Percentiles rank a stretch among this genome's conserved stretches.
Evolutionary conservation across 805 yeast genomes (phyloP).

Genomic region (Cyberlindnera samutprakarnensis): DNA sequence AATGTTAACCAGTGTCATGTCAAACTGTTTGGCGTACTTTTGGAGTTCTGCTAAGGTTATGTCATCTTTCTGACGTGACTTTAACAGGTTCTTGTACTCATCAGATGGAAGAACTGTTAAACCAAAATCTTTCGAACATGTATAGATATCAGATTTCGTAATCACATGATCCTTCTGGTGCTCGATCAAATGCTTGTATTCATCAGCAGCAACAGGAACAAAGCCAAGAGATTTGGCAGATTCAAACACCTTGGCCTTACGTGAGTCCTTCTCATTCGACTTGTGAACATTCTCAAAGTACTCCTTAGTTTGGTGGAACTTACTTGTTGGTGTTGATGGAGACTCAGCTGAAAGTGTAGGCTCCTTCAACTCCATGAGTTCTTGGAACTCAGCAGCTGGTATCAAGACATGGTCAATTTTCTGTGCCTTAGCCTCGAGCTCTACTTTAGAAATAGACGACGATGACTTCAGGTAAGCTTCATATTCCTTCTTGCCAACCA

Average conservation of each 20-base stretch:
- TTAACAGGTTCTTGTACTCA: constrained; percentile 32
- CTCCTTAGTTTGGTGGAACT: constrained; percentile 27
- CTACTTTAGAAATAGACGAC: constrained; percentile 21
- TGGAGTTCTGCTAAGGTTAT: constrained; percentile 25
- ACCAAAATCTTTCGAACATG: constrained; percentile 33
- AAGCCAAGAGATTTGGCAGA: constrained; percentile 27
- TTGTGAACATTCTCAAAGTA: constrained; percentile 26
- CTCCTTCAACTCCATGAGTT: not conserved
- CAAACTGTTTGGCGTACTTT: constrained; percentile 27
- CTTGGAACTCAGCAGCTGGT: constrained; percentile 14
- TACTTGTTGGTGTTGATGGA: constrained; percentile 19
- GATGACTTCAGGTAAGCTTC: constrained; percentile 13
- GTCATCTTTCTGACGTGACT: constrained; percentile 19
- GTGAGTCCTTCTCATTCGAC: constrained; percentile 19
- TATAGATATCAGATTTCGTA: constrained; percentile 27
- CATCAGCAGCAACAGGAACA: constrained; percentile 27
- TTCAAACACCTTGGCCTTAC: constrained; percentile 23
- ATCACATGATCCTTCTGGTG: constrained; percentile 23
- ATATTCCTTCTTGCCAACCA: constrained; percentile 20
- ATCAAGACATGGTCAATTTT: constrained; percentile 24
- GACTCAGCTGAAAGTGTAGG: not conserved
- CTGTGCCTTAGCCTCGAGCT: constrained; percentile 23
- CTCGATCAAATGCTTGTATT: constrained; percentile 25
- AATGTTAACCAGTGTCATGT: constrained; percentile 27
- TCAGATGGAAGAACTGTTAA: constrained; percentile 37